Percentiles rank a stretch among this genome's conserved stretches.
These are phyloP conservation scores for Isoetes engelmannii DNA, from an alignment of 83 land plant species.

Conservation along the genomic window DNA sequence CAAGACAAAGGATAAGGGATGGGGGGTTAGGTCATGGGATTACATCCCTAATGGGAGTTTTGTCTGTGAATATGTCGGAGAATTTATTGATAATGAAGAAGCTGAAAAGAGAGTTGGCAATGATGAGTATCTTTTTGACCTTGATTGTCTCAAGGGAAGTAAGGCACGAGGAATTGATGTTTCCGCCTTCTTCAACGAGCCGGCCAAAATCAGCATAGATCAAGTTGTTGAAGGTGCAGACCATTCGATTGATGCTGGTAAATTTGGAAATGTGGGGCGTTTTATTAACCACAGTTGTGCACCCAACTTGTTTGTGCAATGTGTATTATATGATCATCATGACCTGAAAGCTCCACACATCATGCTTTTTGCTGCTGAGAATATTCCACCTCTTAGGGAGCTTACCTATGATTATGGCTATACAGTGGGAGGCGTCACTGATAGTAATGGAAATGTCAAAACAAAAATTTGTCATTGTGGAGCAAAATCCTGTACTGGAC, in stretches of 20 bases:
- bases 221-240: background rate
- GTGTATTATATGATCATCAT: slow-evolving; percentile 2
- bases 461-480: no score
- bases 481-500: no score
- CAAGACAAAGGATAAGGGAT: slow-evolving; percentile 57
- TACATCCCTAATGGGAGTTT: slow-evolving; percentile 73
- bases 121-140: slow-evolving; percentile 52
- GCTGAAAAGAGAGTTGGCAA: slow-evolving; percentile 29
- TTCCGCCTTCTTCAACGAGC: slow-evolving; percentile 32
- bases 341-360: background rate
- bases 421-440: no score
- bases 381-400: slow-evolving; percentile 3
- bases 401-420: background rate
- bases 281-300: slow-evolving; percentile 1
- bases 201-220: background rate
- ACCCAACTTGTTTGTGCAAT: background rate
- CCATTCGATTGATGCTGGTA: background rate
- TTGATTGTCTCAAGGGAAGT: slow-evolving; percentile 31
- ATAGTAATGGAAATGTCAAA: no score
- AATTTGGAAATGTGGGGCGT: background rate
- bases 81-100: slow-evolving; percentile 35
- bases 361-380: background rate
- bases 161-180: slow-evolving; percentile 55
- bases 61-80: slow-evolving; percentile 79
- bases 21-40: slow-evolving; percentile 83